phyloP scores from a whole-genome alignment of 2,329 filamentous ascomycete genomes.

The Sclerotinia subarctica region DNA sequence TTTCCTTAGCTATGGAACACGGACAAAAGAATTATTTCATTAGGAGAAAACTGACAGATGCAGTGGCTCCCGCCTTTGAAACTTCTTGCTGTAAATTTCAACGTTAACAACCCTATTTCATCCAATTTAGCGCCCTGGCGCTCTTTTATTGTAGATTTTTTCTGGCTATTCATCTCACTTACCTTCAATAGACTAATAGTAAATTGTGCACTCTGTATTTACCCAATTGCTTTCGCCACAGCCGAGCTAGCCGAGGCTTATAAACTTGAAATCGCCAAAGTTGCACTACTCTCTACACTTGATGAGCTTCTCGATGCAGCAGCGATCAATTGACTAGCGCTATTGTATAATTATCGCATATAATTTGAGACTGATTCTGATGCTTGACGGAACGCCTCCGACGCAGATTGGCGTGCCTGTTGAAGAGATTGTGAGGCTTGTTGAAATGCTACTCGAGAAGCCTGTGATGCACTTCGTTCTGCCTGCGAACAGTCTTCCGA shows the following conservation, averaged over 20 bases:
- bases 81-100: not conserved
- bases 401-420: slow-evolving; percentile 30
- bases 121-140: no score
- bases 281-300: slow-evolving; percentile 31
- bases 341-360: slow-evolving; percentile 25
- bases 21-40: no score
- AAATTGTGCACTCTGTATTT: slow-evolving; percentile 27
- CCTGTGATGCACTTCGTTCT: slow-evolving; percentile 30
- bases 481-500: slow-evolving; percentile 27
- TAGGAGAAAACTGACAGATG: not conserved
- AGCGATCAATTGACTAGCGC: slow-evolving; percentile 30
- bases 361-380: slow-evolving; percentile 30
- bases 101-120: not conserved
- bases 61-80: not conserved
- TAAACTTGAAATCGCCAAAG: slow-evolving; percentile 27
- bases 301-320: slow-evolving; percentile 31
- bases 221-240: slow-evolving; percentile 29
- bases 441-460: slow-evolving; percentile 29
- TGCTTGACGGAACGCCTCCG: slow-evolving; percentile 31
- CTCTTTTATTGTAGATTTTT: no score
- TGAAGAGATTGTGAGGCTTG: slow-evolving; percentile 29
- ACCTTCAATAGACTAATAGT: slow-evolving; percentile 30
- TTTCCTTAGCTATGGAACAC: not conserved
- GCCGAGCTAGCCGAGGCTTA: slow-evolving; percentile 30
- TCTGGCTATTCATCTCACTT: slow-evolving; percentile 6